Base-by-base conservation (phyloP, 2,329 filamentous ascomycete genomes). In the Botrytis cinerea region DNA sequence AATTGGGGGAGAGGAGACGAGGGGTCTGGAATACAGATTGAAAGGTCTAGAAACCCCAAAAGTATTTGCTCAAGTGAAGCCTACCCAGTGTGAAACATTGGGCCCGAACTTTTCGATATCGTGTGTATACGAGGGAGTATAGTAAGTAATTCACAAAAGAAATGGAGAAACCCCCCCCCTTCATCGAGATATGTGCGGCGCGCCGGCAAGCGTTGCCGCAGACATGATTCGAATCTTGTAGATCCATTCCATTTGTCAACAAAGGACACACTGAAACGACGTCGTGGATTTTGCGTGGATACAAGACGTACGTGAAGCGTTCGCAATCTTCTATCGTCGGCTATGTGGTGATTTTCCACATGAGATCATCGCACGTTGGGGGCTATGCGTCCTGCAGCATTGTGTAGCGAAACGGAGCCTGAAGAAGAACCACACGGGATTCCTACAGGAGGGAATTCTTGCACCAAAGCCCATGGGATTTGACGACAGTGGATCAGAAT, bases 251-350 rank as follows among this genome's bases (percentile, higher is more conserved):
- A 48, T 35, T 22, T 32, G 16, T 35, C 20, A 25, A 25, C 28
- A 43, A 10, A 20, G 9, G 14, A 28, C 38, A 46, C 62, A 14
- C 18, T 46, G 63, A 66, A 66, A 66, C 45, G 25, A 66, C 48
- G 12, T n/a, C 63, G 63, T 66, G 43, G 43, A 66, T 35, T 25
- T 18, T 66, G 62, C 60, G 62, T 48, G 43, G 63, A 18, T 25
- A 35, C 45, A 48, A 35, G 62, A 66, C 18, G 35, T 22, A 66
- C 20, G 18, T 66, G 45, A 35, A 48, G 43, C 32, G 14, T 35
- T 16, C 48, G 10, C 25, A 62, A 38, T 35, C 10, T 48, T 35
- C 28, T 16, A 48, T 35, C 12, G 10, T 48, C 28, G 32, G 63
- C 60, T 43, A 62, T 18, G 22, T 62, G 35, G 60, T 43, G 60